phyloP scores from a whole-genome alignment of 192 early-diverging fungal genomes.

The Backusella westeae region DNA sequence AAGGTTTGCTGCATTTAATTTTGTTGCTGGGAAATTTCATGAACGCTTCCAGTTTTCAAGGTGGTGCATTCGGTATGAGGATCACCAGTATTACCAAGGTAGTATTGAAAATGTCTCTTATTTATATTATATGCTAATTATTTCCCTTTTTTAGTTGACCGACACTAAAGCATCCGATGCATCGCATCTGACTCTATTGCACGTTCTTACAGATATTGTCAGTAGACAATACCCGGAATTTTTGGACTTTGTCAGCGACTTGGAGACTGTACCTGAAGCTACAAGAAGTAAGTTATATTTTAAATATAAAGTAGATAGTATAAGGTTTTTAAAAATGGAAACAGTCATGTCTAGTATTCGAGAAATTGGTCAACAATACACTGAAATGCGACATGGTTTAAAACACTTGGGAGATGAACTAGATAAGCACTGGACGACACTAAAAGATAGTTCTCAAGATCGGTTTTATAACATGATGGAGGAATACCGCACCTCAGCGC shows the following conservation, averaged over 20 bases:
- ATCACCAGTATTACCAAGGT: slow-evolving; percentile 78
- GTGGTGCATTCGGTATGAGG: slow-evolving; percentile 81
- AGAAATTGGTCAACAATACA: slow-evolving; percentile 34
- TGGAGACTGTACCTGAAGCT: slow-evolving; percentile 61
- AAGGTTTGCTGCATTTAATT: slow-evolving; percentile 66
- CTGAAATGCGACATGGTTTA: slow-evolving; percentile 32
- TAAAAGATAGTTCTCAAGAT: slow-evolving; percentile 51
- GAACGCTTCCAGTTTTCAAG: slow-evolving; percentile 73
- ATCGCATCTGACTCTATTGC: slow-evolving; percentile 66
- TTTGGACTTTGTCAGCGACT: slow-evolving; percentile 60
- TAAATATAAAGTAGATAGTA: neutral
- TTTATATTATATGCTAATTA: neutral
- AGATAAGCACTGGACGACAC: slow-evolving; percentile 28
- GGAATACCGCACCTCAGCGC: slow-evolving; percentile 56
- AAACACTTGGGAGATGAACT: slow-evolving; percentile 45
- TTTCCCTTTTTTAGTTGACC: slow-evolving; percentile 42
- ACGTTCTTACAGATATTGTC: slow-evolving; percentile 65
- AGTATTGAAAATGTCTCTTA: neutral
- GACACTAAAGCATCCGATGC: slow-evolving; percentile 77
- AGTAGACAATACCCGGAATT: slow-evolving; percentile 60
- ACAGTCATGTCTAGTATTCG: slow-evolving; percentile 28
- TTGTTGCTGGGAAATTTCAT: slow-evolving; percentile 81
- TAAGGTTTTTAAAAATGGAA: neutral
- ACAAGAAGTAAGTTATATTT: slow-evolving; percentile 50
- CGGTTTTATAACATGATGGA: slow-evolving; percentile 65